These are phyloP conservation scores for Gracilaria vermiculophylla DNA, from an alignment of 23 red algal species.

Conservation along the genomic window DNA sequence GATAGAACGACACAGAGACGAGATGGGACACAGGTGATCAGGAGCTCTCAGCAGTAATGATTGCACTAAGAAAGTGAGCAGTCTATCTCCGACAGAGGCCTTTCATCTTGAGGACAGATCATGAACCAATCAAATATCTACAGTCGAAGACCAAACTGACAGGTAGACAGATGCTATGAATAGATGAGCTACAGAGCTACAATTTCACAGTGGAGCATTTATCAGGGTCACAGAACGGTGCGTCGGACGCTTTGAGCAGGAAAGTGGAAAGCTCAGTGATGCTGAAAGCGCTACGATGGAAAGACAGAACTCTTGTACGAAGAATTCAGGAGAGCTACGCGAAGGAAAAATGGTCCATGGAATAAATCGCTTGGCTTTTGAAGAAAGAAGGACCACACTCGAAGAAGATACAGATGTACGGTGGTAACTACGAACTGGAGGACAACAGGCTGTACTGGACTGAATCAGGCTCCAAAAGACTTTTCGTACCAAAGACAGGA, in stretches of 20 bases:
- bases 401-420: background rate
- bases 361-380: background rate
- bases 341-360: background rate
- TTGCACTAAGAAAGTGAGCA: background rate
- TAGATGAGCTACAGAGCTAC: background rate
- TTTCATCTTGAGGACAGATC: conserved; percentile 20
- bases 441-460: too few species aligned
- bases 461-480: background rate
- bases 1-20: background rate
- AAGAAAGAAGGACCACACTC: background rate
- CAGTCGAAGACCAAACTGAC: background rate
- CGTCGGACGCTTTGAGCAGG: background rate
- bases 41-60: background rate
- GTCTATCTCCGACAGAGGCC: background rate
- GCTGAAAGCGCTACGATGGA: background rate
- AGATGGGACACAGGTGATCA: background rate
- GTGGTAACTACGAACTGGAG: background rate
- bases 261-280: background rate
- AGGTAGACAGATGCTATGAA: conserved; percentile 4
- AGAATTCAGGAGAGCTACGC: background rate
- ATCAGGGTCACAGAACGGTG: background rate
- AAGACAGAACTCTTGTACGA: background rate
- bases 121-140: conserved; percentile 40
- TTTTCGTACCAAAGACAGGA: background rate
- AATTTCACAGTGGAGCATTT: background rate